phyloP scores from a whole-genome alignment of 2,329 filamentous ascomycete species.

The Thermothelomyces thermophilus region DNA sequence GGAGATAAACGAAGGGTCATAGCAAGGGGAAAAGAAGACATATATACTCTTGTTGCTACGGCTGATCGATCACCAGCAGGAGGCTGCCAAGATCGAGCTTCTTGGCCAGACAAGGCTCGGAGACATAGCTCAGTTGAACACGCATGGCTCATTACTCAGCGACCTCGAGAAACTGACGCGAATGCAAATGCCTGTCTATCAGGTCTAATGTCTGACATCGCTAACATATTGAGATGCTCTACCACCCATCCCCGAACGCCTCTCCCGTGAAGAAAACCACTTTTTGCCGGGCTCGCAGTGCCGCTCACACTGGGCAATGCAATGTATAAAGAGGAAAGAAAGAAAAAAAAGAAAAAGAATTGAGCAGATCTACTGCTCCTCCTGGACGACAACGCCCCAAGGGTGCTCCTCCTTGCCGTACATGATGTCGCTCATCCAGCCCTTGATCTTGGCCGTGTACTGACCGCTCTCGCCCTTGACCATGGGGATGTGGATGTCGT shows the following conservation, averaged over 20 bases:
- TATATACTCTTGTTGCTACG: too few species aligned
- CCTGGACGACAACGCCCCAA: constrained; percentile 63
- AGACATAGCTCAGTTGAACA: neutral
- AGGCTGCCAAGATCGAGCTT: too few species aligned
- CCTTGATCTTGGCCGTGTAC: constrained; percentile 58
- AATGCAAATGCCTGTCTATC: constrained; percentile 1
- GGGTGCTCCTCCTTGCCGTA: constrained; percentile 62
- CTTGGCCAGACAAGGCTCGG: too few species aligned
- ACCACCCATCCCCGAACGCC: constrained; percentile 9
- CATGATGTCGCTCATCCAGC: constrained; percentile 66
- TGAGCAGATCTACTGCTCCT: constrained; percentile 36
- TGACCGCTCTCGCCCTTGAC: constrained; percentile 46
- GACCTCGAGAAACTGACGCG: neutral
- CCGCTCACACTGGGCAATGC: constrained; percentile 4
- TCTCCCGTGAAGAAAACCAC: constrained; percentile 3
- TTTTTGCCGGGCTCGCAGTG: constrained; percentile 4
- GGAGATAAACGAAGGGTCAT: too few species aligned
- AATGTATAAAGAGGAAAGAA: neutral
- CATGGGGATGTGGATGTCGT: constrained; percentile 57
- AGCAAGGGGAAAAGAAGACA: too few species aligned
- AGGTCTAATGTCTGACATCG: neutral
- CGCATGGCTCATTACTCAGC: neutral
- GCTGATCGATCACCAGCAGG: too few species aligned
- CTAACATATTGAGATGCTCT: neutral
- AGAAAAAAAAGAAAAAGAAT: neutral